phyloP scores from a whole-genome alignment of 371 early-diverging fungal genomes.

The Gilbertella persicaria region DNA sequence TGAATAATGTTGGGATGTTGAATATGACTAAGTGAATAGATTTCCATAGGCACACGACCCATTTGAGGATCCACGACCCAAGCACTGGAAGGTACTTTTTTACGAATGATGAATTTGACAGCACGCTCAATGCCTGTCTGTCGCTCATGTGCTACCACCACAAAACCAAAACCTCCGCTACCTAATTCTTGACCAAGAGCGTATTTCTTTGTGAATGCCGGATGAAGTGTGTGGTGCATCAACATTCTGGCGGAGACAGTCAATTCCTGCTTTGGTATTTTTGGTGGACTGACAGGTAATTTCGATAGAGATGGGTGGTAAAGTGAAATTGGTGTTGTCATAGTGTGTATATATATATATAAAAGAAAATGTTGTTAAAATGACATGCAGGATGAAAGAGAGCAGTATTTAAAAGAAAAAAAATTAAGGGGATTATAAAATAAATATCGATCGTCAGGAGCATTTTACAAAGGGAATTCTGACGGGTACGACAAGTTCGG shows the following conservation, averaged over 20 bases:
- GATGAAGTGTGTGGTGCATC: conserved; percentile 43
- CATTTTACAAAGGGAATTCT: conserved; percentile 14
- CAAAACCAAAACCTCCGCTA: conserved; percentile 83
- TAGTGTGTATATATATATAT: conserved; percentile 1
- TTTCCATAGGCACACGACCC: conserved; percentile 76
- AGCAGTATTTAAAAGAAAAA: neutral
- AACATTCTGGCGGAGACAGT: conserved; percentile 50
- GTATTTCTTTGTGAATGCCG: conserved; percentile 57
- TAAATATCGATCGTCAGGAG: conserved; percentile 24
- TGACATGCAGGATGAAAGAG: neutral
- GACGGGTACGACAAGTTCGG: conserved; percentile 20
- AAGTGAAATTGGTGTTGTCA: conserved; percentile 32
- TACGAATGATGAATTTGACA: conserved; percentile 77
- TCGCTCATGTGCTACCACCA: conserved; percentile 63
- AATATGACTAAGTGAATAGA: conserved; percentile 69
- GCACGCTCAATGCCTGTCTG: conserved; percentile 64
- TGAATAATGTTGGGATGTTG: conserved; percentile 72
- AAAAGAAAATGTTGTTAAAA: conserved; percentile 1
- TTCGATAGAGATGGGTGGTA: conserved; percentile 26
- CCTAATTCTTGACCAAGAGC: conserved; percentile 70
- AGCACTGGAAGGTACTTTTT: conserved; percentile 60
- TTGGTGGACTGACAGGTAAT: conserved; percentile 13
- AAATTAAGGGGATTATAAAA: conserved; percentile 1
- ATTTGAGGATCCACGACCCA: conserved; percentile 67
- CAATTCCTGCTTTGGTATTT: conserved; percentile 28